Conservation (phyloP, 306 rosid species). For the Abrus pulchellus region DNA sequence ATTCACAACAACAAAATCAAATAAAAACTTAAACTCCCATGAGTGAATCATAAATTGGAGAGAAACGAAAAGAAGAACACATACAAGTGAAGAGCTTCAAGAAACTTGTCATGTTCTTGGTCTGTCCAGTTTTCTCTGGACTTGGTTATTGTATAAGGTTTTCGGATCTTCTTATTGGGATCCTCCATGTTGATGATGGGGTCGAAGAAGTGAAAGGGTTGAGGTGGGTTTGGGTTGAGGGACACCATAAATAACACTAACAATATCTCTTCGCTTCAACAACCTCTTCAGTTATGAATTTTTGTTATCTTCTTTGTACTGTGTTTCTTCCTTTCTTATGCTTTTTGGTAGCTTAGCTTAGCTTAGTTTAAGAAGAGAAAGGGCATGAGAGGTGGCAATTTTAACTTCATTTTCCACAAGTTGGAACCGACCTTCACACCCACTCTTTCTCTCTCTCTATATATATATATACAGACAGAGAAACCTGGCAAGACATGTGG, state of each 20-base stretch:
- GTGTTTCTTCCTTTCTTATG: not conserved
- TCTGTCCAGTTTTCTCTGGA: conserved; percentile 43
- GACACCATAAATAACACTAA: conserved; percentile 22
- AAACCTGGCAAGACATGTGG: conserved; percentile 27
- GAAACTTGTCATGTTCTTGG: conserved; percentile 42
- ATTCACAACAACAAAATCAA: not conserved
- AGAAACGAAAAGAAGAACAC: not conserved
- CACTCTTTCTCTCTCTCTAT: not conserved
- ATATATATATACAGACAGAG: not conserved
- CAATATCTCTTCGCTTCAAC: not conserved
- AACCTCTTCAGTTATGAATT: conserved; percentile 9
- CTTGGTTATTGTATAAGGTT: conserved; percentile 40
- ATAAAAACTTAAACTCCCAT: not conserved
- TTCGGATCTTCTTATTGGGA: conserved; percentile 31
- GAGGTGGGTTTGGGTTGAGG: conserved; percentile 43
- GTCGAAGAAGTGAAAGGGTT: conserved; percentile 25
- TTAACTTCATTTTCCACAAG: conserved; percentile 22
- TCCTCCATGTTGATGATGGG: conserved; percentile 26
- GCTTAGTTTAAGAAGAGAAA: not conserved
- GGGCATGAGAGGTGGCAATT: conserved; percentile 3
- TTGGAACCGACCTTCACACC: conserved; percentile 30
- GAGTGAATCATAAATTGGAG: not conserved
- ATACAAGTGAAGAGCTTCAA: conserved; percentile 35
- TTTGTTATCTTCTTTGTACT: not conserved
- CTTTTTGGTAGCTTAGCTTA: not conserved